Base-by-base conservation (phyloP, 2,329 filamentous ascomycete genomes). In the Aspergillus brasiliensis region DNA sequence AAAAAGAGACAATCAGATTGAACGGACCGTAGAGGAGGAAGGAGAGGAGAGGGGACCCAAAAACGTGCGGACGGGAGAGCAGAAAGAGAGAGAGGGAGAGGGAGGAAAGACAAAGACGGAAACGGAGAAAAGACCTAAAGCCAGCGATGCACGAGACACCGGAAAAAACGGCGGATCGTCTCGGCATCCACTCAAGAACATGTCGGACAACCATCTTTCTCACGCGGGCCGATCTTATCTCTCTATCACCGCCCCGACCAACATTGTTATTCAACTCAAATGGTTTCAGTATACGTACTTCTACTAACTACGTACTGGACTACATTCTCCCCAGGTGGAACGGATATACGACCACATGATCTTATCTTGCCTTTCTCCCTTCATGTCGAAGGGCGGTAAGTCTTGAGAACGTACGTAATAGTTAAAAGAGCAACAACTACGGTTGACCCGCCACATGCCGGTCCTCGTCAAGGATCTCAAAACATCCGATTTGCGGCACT, bases 91-190 rank as follows among this genome's bases (percentile, higher is more conserved):
- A 42, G 40, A 58, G 47, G 51, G 51, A 55, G 52, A 54, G 42
- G 40, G 40, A 56, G 59, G n/a, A 53, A 25, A 44, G 56, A 52
- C 56, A 44, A 54, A 60, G 51, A 55, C 52, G 58, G 54, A 56
- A 44, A 21, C 44, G 34, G 51, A 31, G 52, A 63, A 51, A 59
- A 34, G 51, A 57, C 27, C 31, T 31, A 28, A 49, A 49, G 46
- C 46, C 46, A 57, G 40, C 15, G 49, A 57, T 49, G 57, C 56
- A 63, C 58, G 56, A 62, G 65, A 59, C 62, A 44, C 65, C 63
- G 71, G 70, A 72, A 72, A 74, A 73, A 73, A 70, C 64, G 64
- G 64, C 72, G 72, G 72, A 73, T 72, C 66, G 66, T 68, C 72
- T 73, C 72, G 72, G 72, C 72, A 71, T 65, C 57, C 59, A 54